A percentile compares a stretch with the other conserved stretches of the same genome.
phyloP scores from a whole-genome alignment of 495 filamentous ascomycete genomes.

The Xylaria palmicola region DNA sequence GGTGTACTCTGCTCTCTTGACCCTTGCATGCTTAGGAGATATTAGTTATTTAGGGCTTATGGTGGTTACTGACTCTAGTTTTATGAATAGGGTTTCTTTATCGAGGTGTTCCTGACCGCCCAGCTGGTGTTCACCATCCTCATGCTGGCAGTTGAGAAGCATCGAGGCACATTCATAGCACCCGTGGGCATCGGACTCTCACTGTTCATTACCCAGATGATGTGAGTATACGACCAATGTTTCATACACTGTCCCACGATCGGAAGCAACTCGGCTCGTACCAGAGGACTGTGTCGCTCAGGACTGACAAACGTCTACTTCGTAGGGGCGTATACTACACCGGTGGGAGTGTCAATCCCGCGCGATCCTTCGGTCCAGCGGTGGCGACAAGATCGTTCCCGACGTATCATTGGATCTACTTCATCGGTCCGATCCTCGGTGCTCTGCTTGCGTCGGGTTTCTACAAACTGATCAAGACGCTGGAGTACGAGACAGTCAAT shows the following conservation, averaged over 20 bases:
- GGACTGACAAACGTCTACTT: not conserved
- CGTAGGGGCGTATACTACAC: slow-evolving; percentile 56
- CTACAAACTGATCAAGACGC: slow-evolving; percentile 62
- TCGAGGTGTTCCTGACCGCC: slow-evolving; percentile 79
- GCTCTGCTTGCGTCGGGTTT: slow-evolving; percentile 64
- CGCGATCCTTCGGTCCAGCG: slow-evolving; percentile 55
- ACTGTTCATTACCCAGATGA: slow-evolving; percentile 68
- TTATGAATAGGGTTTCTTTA: slow-evolving; percentile 67
- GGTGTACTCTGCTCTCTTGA: too few species aligned
- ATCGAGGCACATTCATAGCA: slow-evolving; percentile 74
- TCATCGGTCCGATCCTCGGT: slow-evolving; percentile 57
- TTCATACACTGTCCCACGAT: not conserved
- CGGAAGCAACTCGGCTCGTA: not conserved
- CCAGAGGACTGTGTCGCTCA: not conserved
- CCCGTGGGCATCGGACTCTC: slow-evolving; percentile 75
- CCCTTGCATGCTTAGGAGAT: too few species aligned
- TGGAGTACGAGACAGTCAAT: slow-evolving; percentile 77
- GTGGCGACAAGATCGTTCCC: slow-evolving; percentile 62
- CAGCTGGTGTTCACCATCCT: slow-evolving; percentile 77
- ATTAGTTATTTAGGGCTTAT: too few species aligned
- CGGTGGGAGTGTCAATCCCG: slow-evolving; percentile 60
- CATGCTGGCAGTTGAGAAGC: slow-evolving; percentile 81
- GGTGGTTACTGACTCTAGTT: too few species aligned
- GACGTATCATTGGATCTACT: slow-evolving; percentile 71
- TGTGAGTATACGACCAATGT: slow-evolving; percentile 35